Conservation (phyloP, 495 filamentous ascomycete genomes). For the Penicillium canescens region DNA sequence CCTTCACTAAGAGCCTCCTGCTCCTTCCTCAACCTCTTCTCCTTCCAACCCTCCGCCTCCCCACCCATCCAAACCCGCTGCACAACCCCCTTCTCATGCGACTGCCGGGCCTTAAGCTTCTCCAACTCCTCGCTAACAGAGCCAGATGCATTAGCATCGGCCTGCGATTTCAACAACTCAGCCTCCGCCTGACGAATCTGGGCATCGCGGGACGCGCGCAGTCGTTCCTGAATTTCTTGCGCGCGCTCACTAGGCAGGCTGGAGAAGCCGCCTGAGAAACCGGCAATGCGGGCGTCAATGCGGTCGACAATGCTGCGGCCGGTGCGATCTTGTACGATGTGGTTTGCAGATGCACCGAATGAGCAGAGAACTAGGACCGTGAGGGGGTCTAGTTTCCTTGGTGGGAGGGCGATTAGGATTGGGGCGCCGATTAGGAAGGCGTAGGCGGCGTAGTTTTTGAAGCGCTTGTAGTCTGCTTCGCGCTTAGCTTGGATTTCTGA, state of each 20-base stretch:
- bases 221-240: slow-evolving; percentile 46
- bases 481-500: slow-evolving; percentile 14
- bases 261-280: slow-evolving; percentile 9
- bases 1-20: slow-evolving; percentile 72
- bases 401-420: slow-evolving; percentile 70
- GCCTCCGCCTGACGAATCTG: slow-evolving; percentile 13
- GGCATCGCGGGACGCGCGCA: slow-evolving; percentile 40
- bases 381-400: slow-evolving; percentile 69
- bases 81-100: slow-evolving; percentile 42
- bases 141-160: slow-evolving; percentile 23
- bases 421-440: slow-evolving; percentile 68
- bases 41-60: slow-evolving; percentile 69
- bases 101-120: slow-evolving; percentile 38
- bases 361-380: slow-evolving; percentile 60
- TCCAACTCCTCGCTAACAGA: slow-evolving; percentile 35
- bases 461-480: slow-evolving; percentile 47
- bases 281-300: slow-evolving; percentile 33
- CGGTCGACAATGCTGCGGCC: slow-evolving; percentile 54
- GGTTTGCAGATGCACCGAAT: slow-evolving; percentile 64
- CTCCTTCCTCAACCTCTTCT: slow-evolving; percentile 67
- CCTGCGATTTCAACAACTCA: slow-evolving; percentile 25
- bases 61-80: slow-evolving; percentile 65
- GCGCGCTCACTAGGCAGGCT: slow-evolving; percentile 57
- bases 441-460: slow-evolving; percentile 61
- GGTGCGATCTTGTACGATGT: slow-evolving; percentile 55